Base-by-base conservation (phyloP, 2,329 filamentous ascomycete genomes). In the Exophiala spinifera region DNA sequence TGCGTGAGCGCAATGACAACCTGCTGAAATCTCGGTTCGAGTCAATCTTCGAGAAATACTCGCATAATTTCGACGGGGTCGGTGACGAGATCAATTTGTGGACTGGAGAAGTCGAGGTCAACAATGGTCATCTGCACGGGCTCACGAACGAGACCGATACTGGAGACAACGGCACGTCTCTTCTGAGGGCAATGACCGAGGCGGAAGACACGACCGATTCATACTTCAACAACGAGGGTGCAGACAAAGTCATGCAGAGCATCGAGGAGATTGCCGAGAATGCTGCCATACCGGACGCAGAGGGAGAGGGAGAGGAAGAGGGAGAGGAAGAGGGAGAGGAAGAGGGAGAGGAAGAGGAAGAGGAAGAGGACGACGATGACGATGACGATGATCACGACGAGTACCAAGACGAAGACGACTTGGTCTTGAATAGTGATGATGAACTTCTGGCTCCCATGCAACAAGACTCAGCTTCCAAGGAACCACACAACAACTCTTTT, bases 41-140 rank as follows among this genome's bases (percentile, higher is more conserved):
- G 67, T 77, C 82, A 52, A 95, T 97, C 51, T 96, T 96, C 67
- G 82, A 87, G 57, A 96, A 95, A 70, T 96, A 95, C 69, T 85
- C 80, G 49, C 85, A 79, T 60, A 88, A 96, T 68, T 96, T 96
- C 65, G 84, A 84, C 1, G 87, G 85, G 3, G 79, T 92, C 47
- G 91, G 87, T 50, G 92, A 97, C 70, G 91, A 96, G 72, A 91
- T 97, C 64, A 89, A 97, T 69, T 76, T 96, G 53, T 76, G 78
- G 46, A 92, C 88, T 0, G 91, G 89, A 50, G 78, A 88, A 55
- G 84, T 97, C 44, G 79, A 95, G n/a, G 85, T 96, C 52, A 81
- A 97, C 70, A 94, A 96, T 76, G 92, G 94, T 0, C 94, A 97
- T 72, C 69, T 96, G 49, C 69, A 80, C 47, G 69, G 81, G 65